Evolutionary conservation across 352 stramenopile genomes (phyloP), one percentile per base, ranked within the genome.

Genomic region (Phytophthora idaei): DNA sequence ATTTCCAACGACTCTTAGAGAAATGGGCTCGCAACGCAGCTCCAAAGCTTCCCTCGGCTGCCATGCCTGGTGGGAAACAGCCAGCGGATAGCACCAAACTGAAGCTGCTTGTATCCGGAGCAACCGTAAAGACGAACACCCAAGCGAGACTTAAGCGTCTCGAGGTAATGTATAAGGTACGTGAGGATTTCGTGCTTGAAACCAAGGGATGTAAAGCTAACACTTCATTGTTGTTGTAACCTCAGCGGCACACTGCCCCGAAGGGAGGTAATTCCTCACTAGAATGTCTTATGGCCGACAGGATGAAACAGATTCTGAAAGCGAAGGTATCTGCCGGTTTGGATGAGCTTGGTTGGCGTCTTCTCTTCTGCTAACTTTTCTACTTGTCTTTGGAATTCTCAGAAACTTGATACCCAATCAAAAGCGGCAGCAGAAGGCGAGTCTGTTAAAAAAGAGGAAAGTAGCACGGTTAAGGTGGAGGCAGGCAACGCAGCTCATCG

Each of bases 121-220:
- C 76, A 17, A 80, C 65, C 12, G 72, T 89, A 8, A 80, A 81
- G 25, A 64, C 67, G 0, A 75, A 61, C n/a, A 73, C 78, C n/a
- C 68, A 71, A 10, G 34, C 69, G 1, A 81, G 74, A 41, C 52
- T 91, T 29, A 93, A 91, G 71, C 80, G 81, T 32, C 74, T 93
- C 0, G 85, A 93, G 53, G 63, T 69, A 32, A 77, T 83, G 56
- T 93, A 93, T 61, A 80, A 84, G 79, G 67, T 89, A 79, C n/a
- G 71, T 67, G 41, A 64, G 2, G 27, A 65, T 54, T 6, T 3
- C 39, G 6, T 32, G 28, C 28, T 39, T 50, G 39, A 42, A 31
- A 21, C 6, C 27, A 32, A 17, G 8, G 25, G 5, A 2, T 25
- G 8, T 27, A 39, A 25, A 44, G 12, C 32, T 57, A 64, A 64